These are phyloP conservation scores for Verticillium alfalfae DNA, from an alignment of 2,329 filamentous ascomycete genomes.

Conservation along the genomic window DNA sequence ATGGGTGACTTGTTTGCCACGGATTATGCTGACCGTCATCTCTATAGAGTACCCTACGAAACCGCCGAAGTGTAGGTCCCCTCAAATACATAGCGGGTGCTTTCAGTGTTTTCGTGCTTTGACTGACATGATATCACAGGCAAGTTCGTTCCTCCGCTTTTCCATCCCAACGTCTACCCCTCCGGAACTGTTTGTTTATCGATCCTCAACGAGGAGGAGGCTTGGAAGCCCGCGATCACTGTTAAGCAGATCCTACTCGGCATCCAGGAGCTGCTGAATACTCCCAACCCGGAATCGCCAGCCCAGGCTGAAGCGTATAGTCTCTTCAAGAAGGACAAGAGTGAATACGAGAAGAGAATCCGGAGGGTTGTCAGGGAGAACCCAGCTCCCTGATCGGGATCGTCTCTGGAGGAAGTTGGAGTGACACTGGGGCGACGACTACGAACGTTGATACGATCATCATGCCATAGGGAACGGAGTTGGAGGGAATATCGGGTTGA, in stretches of 20 bases:
- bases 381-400: constrained; percentile 51
- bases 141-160: constrained; percentile 93
- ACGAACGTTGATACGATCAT: neutral
- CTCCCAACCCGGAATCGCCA: constrained; percentile 94
- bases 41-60: constrained; percentile 90
- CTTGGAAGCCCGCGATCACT: constrained; percentile 97
- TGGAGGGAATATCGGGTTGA: neutral
- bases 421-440: neutral
- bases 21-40: constrained; percentile 13
- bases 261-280: constrained; percentile 91
- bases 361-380: constrained; percentile 85
- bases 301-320: constrained; percentile 98
- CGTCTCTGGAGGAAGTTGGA: constrained; percentile 26
- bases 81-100: neutral
- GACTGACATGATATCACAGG: constrained; percentile 42
- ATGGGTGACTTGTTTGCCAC: neutral
- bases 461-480: neutral
- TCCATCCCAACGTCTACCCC: constrained; percentile 98
- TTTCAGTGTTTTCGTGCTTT: neutral
- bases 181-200: constrained; percentile 96
- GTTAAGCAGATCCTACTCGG: constrained; percentile 96
- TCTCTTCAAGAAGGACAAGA: constrained; percentile 83
- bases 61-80: constrained; percentile 87
- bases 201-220: constrained; percentile 96
- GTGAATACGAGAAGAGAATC: constrained; percentile 84